These are phyloP conservation scores for Coemansia sp. DNA, from an alignment of 192 early-diverging fungal species.

Conservation along the genomic window DNA sequence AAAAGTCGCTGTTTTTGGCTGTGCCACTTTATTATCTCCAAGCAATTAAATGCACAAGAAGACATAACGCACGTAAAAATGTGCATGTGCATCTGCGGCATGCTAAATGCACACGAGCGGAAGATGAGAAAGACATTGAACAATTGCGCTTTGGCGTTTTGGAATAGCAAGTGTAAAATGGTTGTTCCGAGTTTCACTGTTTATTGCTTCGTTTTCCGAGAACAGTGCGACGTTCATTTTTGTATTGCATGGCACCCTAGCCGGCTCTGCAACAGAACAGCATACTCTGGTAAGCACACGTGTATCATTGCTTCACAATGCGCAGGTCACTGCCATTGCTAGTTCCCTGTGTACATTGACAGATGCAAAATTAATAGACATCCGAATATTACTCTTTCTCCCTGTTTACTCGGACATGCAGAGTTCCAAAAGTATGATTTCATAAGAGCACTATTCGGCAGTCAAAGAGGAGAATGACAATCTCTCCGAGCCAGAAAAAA, in stretches of 20 bases:
- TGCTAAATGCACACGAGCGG: conserved; percentile 9
- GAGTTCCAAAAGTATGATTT: conserved; percentile 1
- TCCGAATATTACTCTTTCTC: conserved; percentile 2
- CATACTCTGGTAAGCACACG: background rate
- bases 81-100: conserved; percentile 4
- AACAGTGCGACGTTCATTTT: background rate
- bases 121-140: conserved; percentile 2
- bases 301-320: background rate
- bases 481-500: conserved; percentile 4
- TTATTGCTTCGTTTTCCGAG: too few relatives aligned
- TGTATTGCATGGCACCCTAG: background rate
- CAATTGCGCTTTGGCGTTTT: conserved; percentile 5
- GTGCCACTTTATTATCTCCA: conserved; percentile 6
- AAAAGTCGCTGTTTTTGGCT: conserved; percentile 5
- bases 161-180: background rate
- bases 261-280: background rate
- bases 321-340: background rate
- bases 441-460: conserved; percentile 9
- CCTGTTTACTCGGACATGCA: background rate
- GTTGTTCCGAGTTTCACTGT: too few relatives aligned
- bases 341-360: background rate
- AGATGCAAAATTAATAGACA: background rate
- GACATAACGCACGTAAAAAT: conserved; percentile 9
- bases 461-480: background rate
- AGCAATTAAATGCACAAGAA: conserved; percentile 19